phyloP scores from a whole-genome alignment of 2,329 filamentous ascomycete species.

The Neonectria faginata region DNA sequence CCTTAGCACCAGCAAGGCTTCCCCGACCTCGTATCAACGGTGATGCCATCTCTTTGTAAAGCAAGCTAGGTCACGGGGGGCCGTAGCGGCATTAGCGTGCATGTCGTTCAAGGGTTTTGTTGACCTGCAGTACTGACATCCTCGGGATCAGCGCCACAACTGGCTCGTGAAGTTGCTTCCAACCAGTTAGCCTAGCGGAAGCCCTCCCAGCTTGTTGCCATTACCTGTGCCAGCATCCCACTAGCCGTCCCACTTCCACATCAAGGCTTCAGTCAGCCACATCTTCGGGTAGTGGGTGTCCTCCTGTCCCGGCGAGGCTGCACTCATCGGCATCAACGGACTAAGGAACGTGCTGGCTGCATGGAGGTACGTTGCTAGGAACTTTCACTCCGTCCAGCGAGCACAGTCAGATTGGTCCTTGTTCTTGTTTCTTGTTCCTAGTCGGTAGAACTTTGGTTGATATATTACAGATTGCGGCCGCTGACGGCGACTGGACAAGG shows the following conservation, averaged over 20 bases:
- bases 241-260: slow-evolving; percentile 6
- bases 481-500: slow-evolving; percentile 42
- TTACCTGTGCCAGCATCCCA: background rate
- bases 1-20: slow-evolving; percentile 2
- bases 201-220: background rate
- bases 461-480: slow-evolving; percentile 47
- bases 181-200: slow-evolving; percentile 1
- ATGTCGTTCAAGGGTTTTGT: slow-evolving; percentile 2
- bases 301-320: slow-evolving; percentile 15
- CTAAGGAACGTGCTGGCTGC: background rate
- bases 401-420: slow-evolving; percentile 34
- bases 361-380: background rate
- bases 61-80: slow-evolving; percentile 11
- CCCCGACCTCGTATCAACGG: slow-evolving; percentile 16
- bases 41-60: background rate
- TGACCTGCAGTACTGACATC: slow-evolving; percentile 18
- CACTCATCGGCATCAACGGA: background rate
- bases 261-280: slow-evolving; percentile 13
- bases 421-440: slow-evolving; percentile 24
- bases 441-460: slow-evolving; percentile 39
- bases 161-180: slow-evolving; percentile 17
- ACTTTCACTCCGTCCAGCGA: slow-evolving; percentile 4
- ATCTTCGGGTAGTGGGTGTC: slow-evolving; percentile 23
- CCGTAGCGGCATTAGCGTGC: slow-evolving; percentile 14
- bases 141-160: slow-evolving; percentile 23